Conservation (phyloP, 1,284 basidiomycete species). For the Trichosporon ovoides region DNA sequence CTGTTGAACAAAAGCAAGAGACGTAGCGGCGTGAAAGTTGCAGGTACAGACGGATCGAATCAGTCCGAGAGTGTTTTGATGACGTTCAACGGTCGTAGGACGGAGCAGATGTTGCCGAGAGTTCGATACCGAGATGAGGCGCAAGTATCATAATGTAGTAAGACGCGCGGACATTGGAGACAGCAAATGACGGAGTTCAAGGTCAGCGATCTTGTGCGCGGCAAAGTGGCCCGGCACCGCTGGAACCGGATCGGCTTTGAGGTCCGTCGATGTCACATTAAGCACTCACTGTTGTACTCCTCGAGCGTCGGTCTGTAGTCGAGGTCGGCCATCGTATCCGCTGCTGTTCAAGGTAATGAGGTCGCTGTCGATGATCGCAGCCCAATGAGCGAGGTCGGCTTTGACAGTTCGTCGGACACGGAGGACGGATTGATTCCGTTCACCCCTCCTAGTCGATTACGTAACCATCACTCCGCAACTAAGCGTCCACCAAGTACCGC, state of each 20-base stretch:
- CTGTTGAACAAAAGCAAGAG: conserved; percentile 31
- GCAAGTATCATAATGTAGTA: neutral
- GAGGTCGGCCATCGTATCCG: conserved; percentile 19
- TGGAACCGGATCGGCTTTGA: neutral
- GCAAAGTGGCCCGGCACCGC: too few species aligned
- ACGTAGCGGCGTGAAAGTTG: neutral
- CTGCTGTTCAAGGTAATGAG: conserved; percentile 2
- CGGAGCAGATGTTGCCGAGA: too few species aligned
- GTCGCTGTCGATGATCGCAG: neutral
- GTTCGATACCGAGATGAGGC: too few species aligned
- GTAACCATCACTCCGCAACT: neutral
- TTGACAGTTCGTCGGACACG: conserved; percentile 7
- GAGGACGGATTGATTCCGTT: conserved; percentile 11
- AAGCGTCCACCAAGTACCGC: neutral
- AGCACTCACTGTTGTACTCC: conserved; percentile 32
- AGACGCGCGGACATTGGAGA: too few species aligned
- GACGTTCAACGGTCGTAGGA: too few species aligned
- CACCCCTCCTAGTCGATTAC: neutral
- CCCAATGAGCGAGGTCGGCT: conserved; percentile 15
- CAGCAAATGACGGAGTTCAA: too few species aligned
- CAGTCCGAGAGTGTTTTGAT: too few species aligned
- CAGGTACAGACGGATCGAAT: too few species aligned
- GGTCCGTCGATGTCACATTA: too few species aligned
- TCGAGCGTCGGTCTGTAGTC: conserved; percentile 32
- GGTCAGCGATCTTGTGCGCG: too few species aligned